Conservation (phyloP, 176 grass and related monocot genomes). For the Oryza meyeriana region DNA sequence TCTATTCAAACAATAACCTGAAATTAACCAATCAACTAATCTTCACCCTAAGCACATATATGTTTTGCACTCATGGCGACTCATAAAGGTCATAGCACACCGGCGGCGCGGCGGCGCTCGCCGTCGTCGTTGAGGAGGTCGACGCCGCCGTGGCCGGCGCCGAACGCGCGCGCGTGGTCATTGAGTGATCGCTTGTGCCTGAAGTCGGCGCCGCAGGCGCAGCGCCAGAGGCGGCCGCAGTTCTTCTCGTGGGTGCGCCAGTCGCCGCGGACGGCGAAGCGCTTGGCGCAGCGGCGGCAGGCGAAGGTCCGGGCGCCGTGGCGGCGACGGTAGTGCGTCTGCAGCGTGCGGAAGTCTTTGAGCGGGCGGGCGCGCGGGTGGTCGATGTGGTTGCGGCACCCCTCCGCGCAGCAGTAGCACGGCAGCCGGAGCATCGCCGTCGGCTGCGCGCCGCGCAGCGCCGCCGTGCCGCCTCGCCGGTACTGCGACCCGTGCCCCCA, state of each 20-base stretch:
- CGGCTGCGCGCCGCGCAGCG: slow-evolving; percentile 57
- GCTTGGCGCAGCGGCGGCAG: slow-evolving; percentile 68
- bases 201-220: slow-evolving; percentile 64
- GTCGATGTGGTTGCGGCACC: slow-evolving; percentile 71
- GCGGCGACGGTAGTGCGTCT: slow-evolving; percentile 65
- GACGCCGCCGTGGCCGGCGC: slow-evolving; percentile 36
- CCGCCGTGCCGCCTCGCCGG: slow-evolving; percentile 54
- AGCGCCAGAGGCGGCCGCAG: slow-evolving; percentile 69
- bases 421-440: slow-evolving; percentile 69
- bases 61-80: neutral
- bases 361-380: slow-evolving; percentile 59
- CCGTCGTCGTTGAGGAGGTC: neutral
- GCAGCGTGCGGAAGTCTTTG: slow-evolving; percentile 68
- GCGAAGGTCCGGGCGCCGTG: slow-evolving; percentile 61
- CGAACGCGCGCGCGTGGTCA: slow-evolving; percentile 59
- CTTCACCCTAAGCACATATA: too few species aligned
- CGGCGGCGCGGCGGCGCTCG: slow-evolving; percentile 4
- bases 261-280: slow-evolving; percentile 66
- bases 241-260: slow-evolving; percentile 82
- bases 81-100: neutral
- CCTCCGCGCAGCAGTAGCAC: slow-evolving; percentile 63
- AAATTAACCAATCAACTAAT: neutral
- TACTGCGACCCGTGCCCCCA: slow-evolving; percentile 82
- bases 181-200: slow-evolving; percentile 69
- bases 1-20: neutral